Evolutionary conservation across 2,329 filamentous ascomycete genomes (phyloP), one percentile per base, ranked within the genome.

Genomic region (Dothideomycetes sp.): DNA sequence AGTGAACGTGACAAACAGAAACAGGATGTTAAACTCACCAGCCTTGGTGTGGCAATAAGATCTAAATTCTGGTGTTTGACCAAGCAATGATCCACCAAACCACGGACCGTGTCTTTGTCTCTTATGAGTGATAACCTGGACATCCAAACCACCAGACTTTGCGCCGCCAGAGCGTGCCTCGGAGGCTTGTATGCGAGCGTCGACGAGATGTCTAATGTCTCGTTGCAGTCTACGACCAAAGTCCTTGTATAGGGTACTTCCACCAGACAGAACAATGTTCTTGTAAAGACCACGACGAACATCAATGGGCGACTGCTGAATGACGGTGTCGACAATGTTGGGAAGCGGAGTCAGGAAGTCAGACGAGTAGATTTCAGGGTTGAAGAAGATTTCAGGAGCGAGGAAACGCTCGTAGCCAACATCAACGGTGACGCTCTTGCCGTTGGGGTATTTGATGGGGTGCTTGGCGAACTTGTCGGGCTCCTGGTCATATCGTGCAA

Each of bases 341-440:
- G 91, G 91, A 7, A 98, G 75, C 11, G 91, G 91, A 10, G 91
- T 98, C 49, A 98, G 69, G 70, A 98, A 98, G 60, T 98, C 91
- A 50, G 89, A 96, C 46, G 86, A 94, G 73, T 96, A 96, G 56
- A 98, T 98, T 68, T 98, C 91, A 19, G 91, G 91, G 66, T 98
- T 98, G 77, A 98, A 98, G 68, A 98, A 98, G 58, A 98, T 98
- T 63, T 98, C 91, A 17, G 93, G 93, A 2, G 91, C 91, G 44
- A 98, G 73, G 73, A 98, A 98, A 24, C 91, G 84, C 64, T 98
- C 91, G 66, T 96, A 98, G 38, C 91, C 91, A 38, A 98, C 84
- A 54, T 98, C 93, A 34, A 98, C 86, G 2, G 71, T 75, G 16
- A 89, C 80, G 52, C 84, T 79, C 51, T 84, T 81, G 47, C 91